These are phyloP conservation scores for Aquilaria yunnanensis DNA, from an alignment of 345 rosid species.

Conservation along the genomic window DNA sequence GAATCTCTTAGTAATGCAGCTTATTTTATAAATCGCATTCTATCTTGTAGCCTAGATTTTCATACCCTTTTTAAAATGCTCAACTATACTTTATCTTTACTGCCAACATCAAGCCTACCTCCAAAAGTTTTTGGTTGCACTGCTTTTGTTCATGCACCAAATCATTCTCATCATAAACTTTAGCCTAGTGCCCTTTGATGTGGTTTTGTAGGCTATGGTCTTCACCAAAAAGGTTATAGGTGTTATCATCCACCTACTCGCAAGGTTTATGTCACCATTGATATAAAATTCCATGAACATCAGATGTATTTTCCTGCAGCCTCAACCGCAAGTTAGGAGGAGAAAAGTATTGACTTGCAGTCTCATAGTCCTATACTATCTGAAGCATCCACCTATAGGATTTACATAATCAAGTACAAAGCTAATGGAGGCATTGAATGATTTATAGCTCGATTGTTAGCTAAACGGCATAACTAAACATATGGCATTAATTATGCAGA, in stretches of 20 bases:
- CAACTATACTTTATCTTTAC: background rate
- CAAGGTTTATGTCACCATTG: constrained; percentile 2
- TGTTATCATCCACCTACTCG: constrained; percentile 4
- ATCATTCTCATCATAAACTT: background rate
- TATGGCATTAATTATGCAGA: background rate
- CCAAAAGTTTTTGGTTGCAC: background rate
- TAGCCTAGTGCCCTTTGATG: background rate
- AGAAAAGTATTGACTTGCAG: background rate
- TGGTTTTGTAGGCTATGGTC: background rate
- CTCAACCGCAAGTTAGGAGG: background rate
- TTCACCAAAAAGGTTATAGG: constrained; percentile 7
- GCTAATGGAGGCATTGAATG: background rate
- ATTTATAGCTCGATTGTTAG: background rate
- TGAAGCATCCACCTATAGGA: background rate
- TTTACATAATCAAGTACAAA: background rate
- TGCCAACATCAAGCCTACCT: background rate
- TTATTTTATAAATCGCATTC: background rate
- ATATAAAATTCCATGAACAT: background rate
- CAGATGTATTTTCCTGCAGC: background rate
- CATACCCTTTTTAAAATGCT: background rate
- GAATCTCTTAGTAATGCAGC: background rate
- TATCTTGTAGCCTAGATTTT: background rate
- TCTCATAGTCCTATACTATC: background rate
- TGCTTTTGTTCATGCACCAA: background rate
- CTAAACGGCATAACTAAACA: background rate